Evolutionary conservation across 352 stramenopile genomes (phyloP), one percentile per base, ranked within the genome.

Genomic region (Globisporangium yorkense): DNA sequence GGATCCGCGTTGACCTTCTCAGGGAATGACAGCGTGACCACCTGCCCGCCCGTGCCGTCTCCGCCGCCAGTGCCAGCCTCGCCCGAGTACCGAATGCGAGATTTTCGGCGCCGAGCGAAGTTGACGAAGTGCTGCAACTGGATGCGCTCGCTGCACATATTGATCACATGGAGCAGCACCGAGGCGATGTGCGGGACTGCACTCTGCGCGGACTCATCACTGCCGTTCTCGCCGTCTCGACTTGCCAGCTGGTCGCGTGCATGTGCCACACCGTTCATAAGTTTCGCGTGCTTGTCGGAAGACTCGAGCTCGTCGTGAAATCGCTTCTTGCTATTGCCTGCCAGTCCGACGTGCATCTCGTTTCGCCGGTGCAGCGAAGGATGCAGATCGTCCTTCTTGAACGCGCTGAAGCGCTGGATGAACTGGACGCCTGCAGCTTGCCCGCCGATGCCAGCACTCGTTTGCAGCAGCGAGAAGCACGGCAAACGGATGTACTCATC

Each of bases 71-170:
- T 83, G 33, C 71, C 75, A 54, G 81, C 84, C 74, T 94, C 81
- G 7, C 84, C 84, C 39, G 81, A 90, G 59, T 94, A 94, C 24
- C 80, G 79, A 66, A 94, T 94, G 31, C 79, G 80, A 12, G 81
- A 91, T 57, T 87, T 85, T 65, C 84, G 81, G 24, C 84, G 80
- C 9, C 81, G 80, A 68, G 84, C 84, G 69, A 94, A 94, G 63
- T 92, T 92, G 37, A 94, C 82, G 50, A 91, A 94, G 59, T 94
- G 84, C 58, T 94, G 84, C 56, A 94, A 58, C 51, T 94, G 84
- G 58, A 94, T 92, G 37, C 84, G 77, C 57, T 94, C 84, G 39
- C 75, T 87, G 64, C 84, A 94, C 61, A 92, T 82, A 51, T 83
- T 88, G 53, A 94, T 90, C 33, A 87, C 82, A 46, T 94, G 80